Conservation (phyloP, 1,284 basidiomycete species). For the Taiwanofungus camphoratus region DNA sequence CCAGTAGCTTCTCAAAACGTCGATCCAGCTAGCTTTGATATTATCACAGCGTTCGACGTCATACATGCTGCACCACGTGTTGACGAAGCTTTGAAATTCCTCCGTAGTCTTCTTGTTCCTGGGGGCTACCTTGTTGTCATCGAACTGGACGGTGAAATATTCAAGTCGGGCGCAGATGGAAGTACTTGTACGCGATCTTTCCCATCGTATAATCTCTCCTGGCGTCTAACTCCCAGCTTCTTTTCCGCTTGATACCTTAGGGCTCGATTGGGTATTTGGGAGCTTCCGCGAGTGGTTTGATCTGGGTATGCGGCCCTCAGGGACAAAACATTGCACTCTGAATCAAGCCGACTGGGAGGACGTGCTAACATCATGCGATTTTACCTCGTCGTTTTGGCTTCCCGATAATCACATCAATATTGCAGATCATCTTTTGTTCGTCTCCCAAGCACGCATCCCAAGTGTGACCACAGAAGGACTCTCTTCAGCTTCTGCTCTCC, state of each 20-base stretch:
- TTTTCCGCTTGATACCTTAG: constrained; percentile 1
- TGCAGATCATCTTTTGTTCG: not conserved
- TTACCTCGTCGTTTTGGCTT: not conserved
- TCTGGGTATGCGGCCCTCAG: constrained; percentile 8
- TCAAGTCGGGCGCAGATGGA: constrained; percentile 3
- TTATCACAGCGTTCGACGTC: constrained; percentile 20
- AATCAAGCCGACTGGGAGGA: constrained; percentile 8
- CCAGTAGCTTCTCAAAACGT: constrained; percentile 16
- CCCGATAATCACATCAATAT: not conserved
- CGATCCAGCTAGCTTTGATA: constrained; percentile 18
- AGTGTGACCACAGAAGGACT: too few species aligned
- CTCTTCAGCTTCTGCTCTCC: too few species aligned
- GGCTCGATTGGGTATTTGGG: constrained; percentile 17
- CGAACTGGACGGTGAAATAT: constrained; percentile 16
- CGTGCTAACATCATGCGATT: constrained; percentile 4
- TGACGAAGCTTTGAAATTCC: constrained; percentile 7
- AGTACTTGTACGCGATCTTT: constrained; percentile 8
- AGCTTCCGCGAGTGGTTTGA: constrained; percentile 16
- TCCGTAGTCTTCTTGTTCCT: constrained; percentile 16
- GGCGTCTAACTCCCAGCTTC: too few species aligned
- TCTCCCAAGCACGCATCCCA: not conserved
- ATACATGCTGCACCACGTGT: constrained; percentile 16
- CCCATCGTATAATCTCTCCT: not conserved
- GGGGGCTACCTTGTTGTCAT: constrained; percentile 17
- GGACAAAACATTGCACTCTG: constrained; percentile 13